Conservation (phyloP, 257 asterid genomes). For the Nemophila menziesii region DNA sequence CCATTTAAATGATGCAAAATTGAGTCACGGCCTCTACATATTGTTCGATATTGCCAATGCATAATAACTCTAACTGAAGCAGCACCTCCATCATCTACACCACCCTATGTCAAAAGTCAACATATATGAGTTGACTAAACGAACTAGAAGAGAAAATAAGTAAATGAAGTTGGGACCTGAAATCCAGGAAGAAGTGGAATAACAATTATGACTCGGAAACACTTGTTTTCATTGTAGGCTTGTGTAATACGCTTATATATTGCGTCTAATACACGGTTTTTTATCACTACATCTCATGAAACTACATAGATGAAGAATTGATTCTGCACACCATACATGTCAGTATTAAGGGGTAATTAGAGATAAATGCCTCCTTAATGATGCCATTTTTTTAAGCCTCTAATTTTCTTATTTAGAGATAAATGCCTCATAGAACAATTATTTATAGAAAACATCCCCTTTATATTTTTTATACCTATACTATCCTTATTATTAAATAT, state of each 20-base stretch:
- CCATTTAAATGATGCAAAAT: constrained; percentile 63
- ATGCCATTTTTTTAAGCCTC: too few relatives aligned
- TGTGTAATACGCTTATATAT: constrained; percentile 61
- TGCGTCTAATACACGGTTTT: constrained; percentile 79
- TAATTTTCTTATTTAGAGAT: too few relatives aligned
- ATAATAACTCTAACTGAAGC: constrained; percentile 97
- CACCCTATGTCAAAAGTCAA: constrained; percentile 48
- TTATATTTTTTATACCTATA: too few relatives aligned
- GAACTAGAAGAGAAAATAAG: background rate
- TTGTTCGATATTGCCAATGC: constrained; percentile 98
- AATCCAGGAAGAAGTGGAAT: constrained; percentile 96
- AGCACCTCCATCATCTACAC: constrained; percentile 96
- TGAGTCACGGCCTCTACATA: constrained; percentile 64
- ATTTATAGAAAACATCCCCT: too few relatives aligned
- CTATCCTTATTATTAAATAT: too few relatives aligned
- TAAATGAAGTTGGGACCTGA: constrained; percentile 53
- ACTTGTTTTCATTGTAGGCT: constrained; percentile 75
- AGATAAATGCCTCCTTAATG: too few relatives aligned
- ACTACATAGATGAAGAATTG: constrained; percentile 97
- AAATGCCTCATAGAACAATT: too few relatives aligned
- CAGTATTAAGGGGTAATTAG: too few relatives aligned
- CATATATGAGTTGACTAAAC: background rate
- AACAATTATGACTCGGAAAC: constrained; percentile 84
- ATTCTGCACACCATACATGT: too few relatives aligned
- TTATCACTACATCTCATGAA: constrained; percentile 72